Conservation (phyloP, 306 rosid species). For the Castanea sativa region DNA sequence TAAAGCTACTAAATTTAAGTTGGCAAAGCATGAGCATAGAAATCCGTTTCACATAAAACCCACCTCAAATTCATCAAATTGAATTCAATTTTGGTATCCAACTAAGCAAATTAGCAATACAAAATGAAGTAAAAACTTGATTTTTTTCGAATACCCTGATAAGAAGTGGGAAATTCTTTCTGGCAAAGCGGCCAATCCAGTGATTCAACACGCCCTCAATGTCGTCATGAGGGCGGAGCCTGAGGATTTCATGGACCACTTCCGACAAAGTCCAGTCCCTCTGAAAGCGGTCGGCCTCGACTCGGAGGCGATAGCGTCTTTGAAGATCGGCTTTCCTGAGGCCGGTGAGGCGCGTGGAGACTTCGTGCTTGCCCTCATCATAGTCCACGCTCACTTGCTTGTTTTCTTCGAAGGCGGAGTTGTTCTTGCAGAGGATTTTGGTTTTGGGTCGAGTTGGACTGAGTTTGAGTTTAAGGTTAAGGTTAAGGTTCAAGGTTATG, state of each 20-base stretch:
- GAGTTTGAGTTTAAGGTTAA: slow-evolving; percentile 2
- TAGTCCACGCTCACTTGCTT: slow-evolving; percentile 81
- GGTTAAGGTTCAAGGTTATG: not conserved
- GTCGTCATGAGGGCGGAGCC: slow-evolving; percentile 48
- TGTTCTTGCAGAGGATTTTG: slow-evolving; percentile 32
- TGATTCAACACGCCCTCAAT: slow-evolving; percentile 70
- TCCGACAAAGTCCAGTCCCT: slow-evolving; percentile 84
- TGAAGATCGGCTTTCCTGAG: slow-evolving; percentile 66
- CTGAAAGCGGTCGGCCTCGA: slow-evolving; percentile 70
- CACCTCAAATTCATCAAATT: not conserved
- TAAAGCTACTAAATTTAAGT: no score
- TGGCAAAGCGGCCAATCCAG: slow-evolving; percentile 85
- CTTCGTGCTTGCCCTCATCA: slow-evolving; percentile 62
- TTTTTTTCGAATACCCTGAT: slow-evolving; percentile 38
- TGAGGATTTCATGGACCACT: slow-evolving; percentile 52
- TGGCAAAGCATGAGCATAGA: not conserved
- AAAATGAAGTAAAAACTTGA: no score
- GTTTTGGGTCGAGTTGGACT: slow-evolving; percentile 14
- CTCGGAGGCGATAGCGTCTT: slow-evolving; percentile 53
- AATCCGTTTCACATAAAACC: not conserved
- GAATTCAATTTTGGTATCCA: not conserved
- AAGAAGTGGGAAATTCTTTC: slow-evolving; percentile 83
- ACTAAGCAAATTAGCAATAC: no score
- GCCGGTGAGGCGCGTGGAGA: slow-evolving; percentile 50
- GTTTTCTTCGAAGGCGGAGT: slow-evolving; percentile 54